A percentile compares a stretch with the other conserved stretches of the same genome.
Evolutionary conservation across 352 stramenopile species (phyloP).

Genomic region (Aphanomyces euteiches): DNA sequence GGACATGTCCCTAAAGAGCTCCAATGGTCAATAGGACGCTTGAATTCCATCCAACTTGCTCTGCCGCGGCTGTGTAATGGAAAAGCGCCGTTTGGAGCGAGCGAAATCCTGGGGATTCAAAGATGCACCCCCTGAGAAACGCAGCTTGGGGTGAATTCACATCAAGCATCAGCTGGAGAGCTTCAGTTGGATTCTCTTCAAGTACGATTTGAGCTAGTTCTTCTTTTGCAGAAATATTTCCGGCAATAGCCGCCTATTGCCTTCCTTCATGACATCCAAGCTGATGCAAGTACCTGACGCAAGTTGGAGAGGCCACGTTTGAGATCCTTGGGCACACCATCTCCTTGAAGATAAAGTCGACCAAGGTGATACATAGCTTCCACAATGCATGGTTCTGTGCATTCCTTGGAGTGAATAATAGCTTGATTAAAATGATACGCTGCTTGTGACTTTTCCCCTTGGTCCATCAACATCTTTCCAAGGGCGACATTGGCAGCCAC

Average conservation of each 20-base stretch:
- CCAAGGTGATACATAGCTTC: slow-evolving; percentile 49
- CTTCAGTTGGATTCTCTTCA: not conserved
- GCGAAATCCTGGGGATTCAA: slow-evolving; percentile 7
- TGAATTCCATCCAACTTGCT: not conserved
- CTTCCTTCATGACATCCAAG: not conserved
- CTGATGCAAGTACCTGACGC: slow-evolving; percentile 36
- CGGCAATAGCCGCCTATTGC: not conserved
- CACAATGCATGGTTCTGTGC: not conserved
- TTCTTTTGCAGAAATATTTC: not conserved
- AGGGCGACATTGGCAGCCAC: slow-evolving; percentile 48
- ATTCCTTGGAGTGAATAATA: slow-evolving; percentile 5
- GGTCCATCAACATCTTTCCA: slow-evolving; percentile 42
- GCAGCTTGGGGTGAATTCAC: not conserved
- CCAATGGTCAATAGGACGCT: not conserved
- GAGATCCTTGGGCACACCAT: slow-evolving; percentile 51
- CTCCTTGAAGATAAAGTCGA: slow-evolving; percentile 42
- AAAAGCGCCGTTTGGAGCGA: not conserved
- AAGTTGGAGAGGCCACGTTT: slow-evolving; percentile 55
- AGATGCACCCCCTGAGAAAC: slow-evolving; percentile 7
- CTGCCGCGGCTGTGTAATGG: slow-evolving; percentile 19
- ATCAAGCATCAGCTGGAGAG: not conserved
- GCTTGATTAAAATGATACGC: slow-evolving; percentile 49
- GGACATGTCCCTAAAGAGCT: slow-evolving; percentile 36
- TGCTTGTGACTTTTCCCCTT: slow-evolving; percentile 44
- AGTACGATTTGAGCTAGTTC: slow-evolving; percentile 20